phyloP scores from a whole-genome alignment of 805 yeast genomes.

The Candida berthetii region DNA sequence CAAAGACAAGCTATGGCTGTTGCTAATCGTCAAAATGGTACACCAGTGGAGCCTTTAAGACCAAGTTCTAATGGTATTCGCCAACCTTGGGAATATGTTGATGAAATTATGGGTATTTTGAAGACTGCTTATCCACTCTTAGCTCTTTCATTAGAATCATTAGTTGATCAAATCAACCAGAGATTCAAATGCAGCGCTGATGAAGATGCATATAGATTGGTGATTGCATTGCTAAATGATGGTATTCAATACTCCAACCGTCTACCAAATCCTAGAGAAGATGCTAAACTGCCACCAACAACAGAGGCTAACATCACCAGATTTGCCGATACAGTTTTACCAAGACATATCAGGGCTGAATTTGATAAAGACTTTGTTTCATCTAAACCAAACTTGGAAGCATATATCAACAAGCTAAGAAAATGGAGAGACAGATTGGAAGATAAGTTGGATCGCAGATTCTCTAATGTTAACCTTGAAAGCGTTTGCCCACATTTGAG shows the following conservation, averaged over 20 bases:
- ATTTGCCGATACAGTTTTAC: conserved; percentile 90
- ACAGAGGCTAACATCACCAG: conserved; percentile 85
- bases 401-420: conserved; percentile 75
- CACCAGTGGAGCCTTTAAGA: conserved; percentile 3
- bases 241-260: conserved; percentile 89
- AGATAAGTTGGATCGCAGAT: conserved; percentile 83
- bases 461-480: conserved; percentile 76
- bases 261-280: conserved; percentile 79
- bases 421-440: conserved; percentile 93
- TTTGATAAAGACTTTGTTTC: conserved; percentile 88
- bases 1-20: conserved; percentile 68
- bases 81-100: conserved; percentile 92
- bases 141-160: conserved; percentile 87
- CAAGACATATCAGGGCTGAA: conserved; percentile 81
- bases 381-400: conserved; percentile 82
- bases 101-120: conserved; percentile 88
- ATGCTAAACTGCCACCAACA: conserved; percentile 81
- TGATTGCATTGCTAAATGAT: conserved; percentile 88
- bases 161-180: conserved; percentile 93
- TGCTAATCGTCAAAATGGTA: conserved; percentile 25
- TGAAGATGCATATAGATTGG: conserved; percentile 92
- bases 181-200: conserved; percentile 91
- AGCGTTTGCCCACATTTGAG: conserved; percentile 90
- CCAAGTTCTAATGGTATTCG: conserved; percentile 25
- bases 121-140: conserved; percentile 95